Evolutionary conservation across 768 basidiomycete species (phyloP).

Genomic region (Phylloporus scabripes): DNA sequence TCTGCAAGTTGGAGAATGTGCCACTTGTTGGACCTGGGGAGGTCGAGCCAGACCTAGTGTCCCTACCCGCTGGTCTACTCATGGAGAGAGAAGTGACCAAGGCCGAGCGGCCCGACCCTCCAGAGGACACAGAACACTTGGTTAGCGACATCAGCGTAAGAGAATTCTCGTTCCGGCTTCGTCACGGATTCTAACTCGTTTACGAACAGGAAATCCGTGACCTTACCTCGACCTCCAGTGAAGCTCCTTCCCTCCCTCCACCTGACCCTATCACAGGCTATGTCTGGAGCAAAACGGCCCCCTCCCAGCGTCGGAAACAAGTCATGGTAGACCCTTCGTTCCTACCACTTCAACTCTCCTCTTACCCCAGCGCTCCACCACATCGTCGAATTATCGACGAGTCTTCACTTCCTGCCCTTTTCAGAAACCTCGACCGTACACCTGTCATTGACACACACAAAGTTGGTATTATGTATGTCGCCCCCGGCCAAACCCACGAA

Average conservation of each 20-base stretch:
- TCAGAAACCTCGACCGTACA: conserved; percentile 69
- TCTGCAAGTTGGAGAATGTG: conserved; percentile 85
- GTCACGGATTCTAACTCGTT: conserved; percentile 5
- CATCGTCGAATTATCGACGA: conserved; percentile 48
- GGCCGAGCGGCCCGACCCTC: conserved; percentile 25
- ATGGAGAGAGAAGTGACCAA: conserved; percentile 53
- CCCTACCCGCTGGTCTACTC: conserved; percentile 66
- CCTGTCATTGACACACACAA: conserved; percentile 98
- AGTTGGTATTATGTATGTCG: conserved; percentile 94
- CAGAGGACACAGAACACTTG: conserved; percentile 14
- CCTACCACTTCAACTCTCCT: conserved; percentile 80
- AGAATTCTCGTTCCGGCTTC: neutral
- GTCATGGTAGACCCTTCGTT: conserved; percentile 82
- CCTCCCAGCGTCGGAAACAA: conserved; percentile 84
- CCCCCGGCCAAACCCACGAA: conserved; percentile 82
- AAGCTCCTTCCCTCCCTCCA: conserved; percentile 25
- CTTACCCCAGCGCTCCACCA: conserved; percentile 47
- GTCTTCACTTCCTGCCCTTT: conserved; percentile 49
- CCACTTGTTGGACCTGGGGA: conserved; percentile 82
- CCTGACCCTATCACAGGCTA: conserved; percentile 80
- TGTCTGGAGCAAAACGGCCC: conserved; percentile 82
- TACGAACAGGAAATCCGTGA: conserved; percentile 21
- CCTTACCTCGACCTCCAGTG: conserved; percentile 3
- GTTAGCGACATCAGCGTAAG: conserved; percentile 9
- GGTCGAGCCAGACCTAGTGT: conserved; percentile 71